These are phyloP conservation scores for Wilcoxina mikolae DNA, from an alignment of 495 filamentous ascomycete genomes.

Conservation along the genomic window DNA sequence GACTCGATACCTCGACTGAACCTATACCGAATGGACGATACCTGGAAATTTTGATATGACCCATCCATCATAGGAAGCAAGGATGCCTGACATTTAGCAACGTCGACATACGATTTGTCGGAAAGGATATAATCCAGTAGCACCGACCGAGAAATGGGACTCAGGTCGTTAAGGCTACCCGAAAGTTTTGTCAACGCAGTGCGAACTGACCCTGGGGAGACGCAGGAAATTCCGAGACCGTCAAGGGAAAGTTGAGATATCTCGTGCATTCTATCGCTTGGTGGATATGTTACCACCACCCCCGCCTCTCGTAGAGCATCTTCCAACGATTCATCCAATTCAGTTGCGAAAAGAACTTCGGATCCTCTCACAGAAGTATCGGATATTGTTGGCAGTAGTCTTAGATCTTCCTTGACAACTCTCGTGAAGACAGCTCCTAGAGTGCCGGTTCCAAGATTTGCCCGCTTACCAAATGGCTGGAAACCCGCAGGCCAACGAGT, in stretches of 20 bases:
- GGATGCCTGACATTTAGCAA: constrained; percentile 15
- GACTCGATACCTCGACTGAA: background rate
- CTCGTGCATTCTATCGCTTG: constrained; percentile 13
- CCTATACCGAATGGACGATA: background rate
- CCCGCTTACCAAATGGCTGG: constrained; percentile 11
- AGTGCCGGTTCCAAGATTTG: constrained; percentile 13
- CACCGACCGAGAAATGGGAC: background rate
- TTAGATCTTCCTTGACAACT: background rate
- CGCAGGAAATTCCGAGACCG: background rate
- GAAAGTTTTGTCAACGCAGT: background rate
- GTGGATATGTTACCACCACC: constrained; percentile 11
- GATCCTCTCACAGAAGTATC: background rate
- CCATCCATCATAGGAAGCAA: constrained; percentile 14
- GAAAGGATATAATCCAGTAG: constrained; percentile 22
- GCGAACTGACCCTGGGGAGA: background rate
- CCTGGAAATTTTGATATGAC: constrained; percentile 9
- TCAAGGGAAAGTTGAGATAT: constrained; percentile 1
- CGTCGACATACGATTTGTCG: constrained; percentile 10
- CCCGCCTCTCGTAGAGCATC: constrained; percentile 11
- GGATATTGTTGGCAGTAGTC: constrained; percentile 3
- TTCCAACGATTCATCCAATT: background rate
- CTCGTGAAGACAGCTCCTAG: constrained; percentile 12
- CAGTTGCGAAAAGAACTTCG: background rate
- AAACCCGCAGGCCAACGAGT: constrained; percentile 19
- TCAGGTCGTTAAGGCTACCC: background rate